These are phyloP conservation scores for Fusarium dlaminii DNA, from an alignment of 2,329 filamentous ascomycete species.

Conservation along the genomic window DNA sequence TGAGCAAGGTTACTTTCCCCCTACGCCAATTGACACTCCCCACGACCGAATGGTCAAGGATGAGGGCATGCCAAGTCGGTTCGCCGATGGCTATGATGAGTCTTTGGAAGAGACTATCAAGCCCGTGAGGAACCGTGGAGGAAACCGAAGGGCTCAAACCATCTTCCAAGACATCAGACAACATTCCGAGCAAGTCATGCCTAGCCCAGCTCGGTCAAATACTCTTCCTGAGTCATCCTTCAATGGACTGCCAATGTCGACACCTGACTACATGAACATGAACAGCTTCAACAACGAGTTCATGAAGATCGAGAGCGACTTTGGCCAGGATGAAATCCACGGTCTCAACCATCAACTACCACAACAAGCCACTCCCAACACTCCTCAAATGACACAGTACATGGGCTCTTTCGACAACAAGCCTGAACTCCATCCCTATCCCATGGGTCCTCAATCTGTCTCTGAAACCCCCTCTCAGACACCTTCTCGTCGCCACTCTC, in stretches of 20 bases:
- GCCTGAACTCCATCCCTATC: conserved; percentile 51
- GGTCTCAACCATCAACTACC: conserved; percentile 53
- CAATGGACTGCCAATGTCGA: conserved; percentile 62
- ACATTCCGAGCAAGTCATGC: conserved; percentile 61
- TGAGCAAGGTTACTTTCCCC: conserved; percentile 67
- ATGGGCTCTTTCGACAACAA: conserved; percentile 56
- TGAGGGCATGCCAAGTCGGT: conserved; percentile 57
- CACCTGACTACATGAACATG: conserved; percentile 66
- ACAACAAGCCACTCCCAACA: conserved; percentile 63
- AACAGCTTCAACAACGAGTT: conserved; percentile 59
- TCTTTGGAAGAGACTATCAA: conserved; percentile 75
- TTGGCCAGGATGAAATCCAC: conserved; percentile 48
- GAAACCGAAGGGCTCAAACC: conserved; percentile 57
- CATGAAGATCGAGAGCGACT: conserved; percentile 49
- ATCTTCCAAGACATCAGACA: conserved; percentile 69
- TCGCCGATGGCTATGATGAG: conserved; percentile 70
- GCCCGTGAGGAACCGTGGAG: conserved; percentile 55
- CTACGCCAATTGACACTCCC: conserved; percentile 74
- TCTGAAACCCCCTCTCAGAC: conserved; percentile 25
- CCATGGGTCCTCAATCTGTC: conserved; percentile 32
- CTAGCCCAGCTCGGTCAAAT: conserved; percentile 65
- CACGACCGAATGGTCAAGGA: conserved; percentile 58
- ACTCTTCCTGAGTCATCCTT: conserved; percentile 59
- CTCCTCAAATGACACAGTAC: conserved; percentile 58
- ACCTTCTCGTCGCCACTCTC: conserved; percentile 39